Base-by-base conservation (phyloP, 331 rosid species). In the Quercus lobata region DNA sequence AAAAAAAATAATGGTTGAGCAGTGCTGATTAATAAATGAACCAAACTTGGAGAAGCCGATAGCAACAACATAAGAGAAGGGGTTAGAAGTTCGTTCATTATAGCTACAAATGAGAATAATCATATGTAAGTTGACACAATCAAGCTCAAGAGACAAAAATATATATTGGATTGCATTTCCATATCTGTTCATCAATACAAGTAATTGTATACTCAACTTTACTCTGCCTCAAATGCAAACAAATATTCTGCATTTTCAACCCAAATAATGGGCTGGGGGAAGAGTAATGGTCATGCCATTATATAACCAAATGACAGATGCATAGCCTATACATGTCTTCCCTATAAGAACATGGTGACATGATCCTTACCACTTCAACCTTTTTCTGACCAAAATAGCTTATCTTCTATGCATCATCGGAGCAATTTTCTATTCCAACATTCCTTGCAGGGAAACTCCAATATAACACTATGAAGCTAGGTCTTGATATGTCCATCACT, bases 401-500 rank as follows among this genome's bases (percentile, higher is more conserved):
- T 30, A 49, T 44, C 65, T 52, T 25, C 11, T 70, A 24, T 55
- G 54, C 24, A 52, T 49, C 76, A 41, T 7, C 49, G 0, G 74
- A 16, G 15, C 63, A 57, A 77, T 76, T 15, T 73, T 55, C 56
- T 18, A 76, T 49, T 73, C 32, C 58, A 58, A 44, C 58, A 22
- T 2, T n/a, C 57, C 7, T 65, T 80, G 22, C 52, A 44, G 41
- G 22, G 3, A 19, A 49, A 56, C 19, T 19, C 57, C 46, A 6
- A 70, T 21, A 65, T 44, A 46, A 74, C 53, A 56, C 22, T 41
- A 53, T 18, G 10, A 65, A 17, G 68, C 15, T 14, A 24, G 37
- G 35, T 52, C 56, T 54, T 57, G 16, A 44, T 2, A 27, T 55
- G 71, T 68, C 54, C 35, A 77, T 96, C 86, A 96, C 87, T 96